Base-by-base conservation (phyloP, 495 filamentous ascomycete species). In the Penicillium dipodomyicola region DNA sequence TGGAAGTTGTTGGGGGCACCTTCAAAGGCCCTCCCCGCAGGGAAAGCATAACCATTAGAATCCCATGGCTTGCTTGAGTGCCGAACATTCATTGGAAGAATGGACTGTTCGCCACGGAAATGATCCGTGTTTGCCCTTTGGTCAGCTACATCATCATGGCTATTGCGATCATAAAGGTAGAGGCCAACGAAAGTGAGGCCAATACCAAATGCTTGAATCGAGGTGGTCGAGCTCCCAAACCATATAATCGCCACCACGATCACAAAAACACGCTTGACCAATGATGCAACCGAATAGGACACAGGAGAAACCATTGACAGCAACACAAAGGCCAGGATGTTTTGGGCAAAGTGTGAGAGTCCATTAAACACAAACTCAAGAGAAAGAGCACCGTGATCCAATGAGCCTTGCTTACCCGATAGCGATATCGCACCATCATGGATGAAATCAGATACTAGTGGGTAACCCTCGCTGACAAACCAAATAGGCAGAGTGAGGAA, bases 231-330 rank as follows among this genome's bases (percentile, higher is more conserved):
- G 66, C 84, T 96, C 49, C 92, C 89, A 76, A 97, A 99, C 93
- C 93, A 97, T 53, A 97, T 71, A 60, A 99, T 94, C 6, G 94
- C 91, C 61, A 94, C 89, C 49, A 91, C 82, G 65, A 99, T 96
- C 59, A 99, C 94, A 67, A 96, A 97, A 8, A 99, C 94, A 27
- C 94, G 87, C 72, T 99, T 99, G 60, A 97, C 92, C 46, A 99
- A 78, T 37, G 86, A 90, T 23, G 94, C 94, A 35, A 99, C 93
- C 0, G 90, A 96, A 77, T 99, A 99, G 2, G 95, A 97, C 32
- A 99, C 94, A 4, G 94, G 94, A 3, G 89, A 94, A 12, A 97
- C 86, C 78, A 96, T 85, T 47, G 90, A 92, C 19, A 97, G 77
- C 11, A 99, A 78, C 37, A 96, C 76, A 63, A 99, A 99, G 1